phyloP scores from a whole-genome alignment of 1,139 yeast genomes.

The Pneumocystis sp. region DNA sequence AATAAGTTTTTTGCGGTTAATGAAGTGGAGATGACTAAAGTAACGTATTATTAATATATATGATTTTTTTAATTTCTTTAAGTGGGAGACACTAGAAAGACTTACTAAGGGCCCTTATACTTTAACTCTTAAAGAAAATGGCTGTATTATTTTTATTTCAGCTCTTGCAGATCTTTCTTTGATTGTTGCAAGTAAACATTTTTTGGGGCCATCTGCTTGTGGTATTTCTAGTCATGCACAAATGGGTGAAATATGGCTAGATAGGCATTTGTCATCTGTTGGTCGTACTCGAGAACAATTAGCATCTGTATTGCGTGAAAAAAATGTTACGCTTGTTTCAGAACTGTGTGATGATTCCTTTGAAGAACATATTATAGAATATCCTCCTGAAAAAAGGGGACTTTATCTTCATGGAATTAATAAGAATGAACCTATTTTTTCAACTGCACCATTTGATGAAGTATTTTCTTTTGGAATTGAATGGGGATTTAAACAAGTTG shows the following conservation, averaged over 20 bases:
- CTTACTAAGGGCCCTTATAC: constrained; percentile 63
- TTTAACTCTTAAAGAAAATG: constrained; percentile 77
- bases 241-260: constrained; percentile 45
- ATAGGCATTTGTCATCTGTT: constrained; percentile 33
- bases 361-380: constrained; percentile 86
- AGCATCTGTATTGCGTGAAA: constrained; percentile 37
- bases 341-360: constrained; percentile 86
- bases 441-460: constrained; percentile 44
- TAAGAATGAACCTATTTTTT: constrained; percentile 45
- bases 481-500: constrained; percentile 51
- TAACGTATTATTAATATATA: not conserved
- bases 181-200: constrained; percentile 71
- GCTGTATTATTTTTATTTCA: constrained; percentile 75
- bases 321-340: constrained; percentile 69
- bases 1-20: constrained; percentile 81
- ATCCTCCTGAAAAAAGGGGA: constrained; percentile 53
- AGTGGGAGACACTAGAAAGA: constrained; percentile 30
- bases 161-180: constrained; percentile 51
- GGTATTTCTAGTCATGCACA: constrained; percentile 24
- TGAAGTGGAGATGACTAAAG: constrained; percentile 43
- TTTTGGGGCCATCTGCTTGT: constrained; percentile 51
- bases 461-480: constrained; percentile 46
- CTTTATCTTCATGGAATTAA: constrained; percentile 83
- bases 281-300: constrained; percentile 35
- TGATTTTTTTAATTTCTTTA: not conserved